Base-by-base conservation (phyloP, 768 basidiomycete species). In the Termitomyces sp. region DNA sequence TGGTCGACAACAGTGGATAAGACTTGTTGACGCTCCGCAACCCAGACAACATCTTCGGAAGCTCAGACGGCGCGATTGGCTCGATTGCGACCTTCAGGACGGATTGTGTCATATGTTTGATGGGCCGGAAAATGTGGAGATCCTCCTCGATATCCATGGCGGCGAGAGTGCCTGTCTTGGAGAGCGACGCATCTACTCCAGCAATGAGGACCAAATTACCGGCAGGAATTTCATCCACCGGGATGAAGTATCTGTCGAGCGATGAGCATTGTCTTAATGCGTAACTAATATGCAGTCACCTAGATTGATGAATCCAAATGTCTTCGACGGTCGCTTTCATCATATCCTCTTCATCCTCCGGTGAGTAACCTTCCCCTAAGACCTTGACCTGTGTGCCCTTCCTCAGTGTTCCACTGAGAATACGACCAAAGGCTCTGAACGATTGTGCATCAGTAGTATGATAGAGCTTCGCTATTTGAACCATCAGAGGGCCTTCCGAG, bases 281-380 rank as follows among this genome's bases (percentile, higher is more conserved):
- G 35, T 29, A n/a, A 47, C 17, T 21, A 31, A 14, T 11, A 35
- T 37, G 66, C 81, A n/a, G n/a, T 60, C 60, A 95, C 91, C 96
- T 81, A 16, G 96, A 85, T 77, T 98, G 90, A 67, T 83, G 85
- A 56, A 98, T 84, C 92, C 94, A 92, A 17, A 98, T 76, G 59
- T 89, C 88, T 63, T 98, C 95, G 3, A 97, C 83, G 2, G 77
- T 82, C 14, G 83, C 85, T 59, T 85, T 86, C 70, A 90, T 82
- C 94, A 98, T 96, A 67, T 99, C 97, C 73, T 99, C 97, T 74
- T 98, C 96, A 62, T 99, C 97, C 66, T 98, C 96, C n/a, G 92
- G 91, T 14, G 95, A 96, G 71, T 95, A 99, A 0, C 94, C 94
- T 69, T 98, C 97, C 56, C 97, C 97, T 7, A 99, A 78, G n/a